Evolutionary conservation across 805 yeast species (phyloP).

Genomic region (Zygotorulaspora chibaensis): DNA sequence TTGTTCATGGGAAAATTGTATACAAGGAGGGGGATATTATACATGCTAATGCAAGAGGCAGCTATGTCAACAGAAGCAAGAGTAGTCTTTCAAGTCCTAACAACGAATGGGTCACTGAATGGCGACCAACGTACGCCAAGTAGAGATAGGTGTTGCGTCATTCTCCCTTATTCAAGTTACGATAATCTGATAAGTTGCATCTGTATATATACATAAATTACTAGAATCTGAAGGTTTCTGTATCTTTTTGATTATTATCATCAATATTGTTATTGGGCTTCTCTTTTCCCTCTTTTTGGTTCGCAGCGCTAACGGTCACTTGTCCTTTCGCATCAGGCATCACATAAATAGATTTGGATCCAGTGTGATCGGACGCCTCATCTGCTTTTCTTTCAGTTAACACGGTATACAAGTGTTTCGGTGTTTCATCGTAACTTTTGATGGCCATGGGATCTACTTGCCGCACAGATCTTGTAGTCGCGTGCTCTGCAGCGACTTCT

Average conservation of each 20-base stretch:
- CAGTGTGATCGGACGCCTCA: background rate
- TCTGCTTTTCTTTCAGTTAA: conserved; percentile 15
- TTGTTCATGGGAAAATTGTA: conserved; percentile 37
- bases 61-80: conserved; percentile 13
- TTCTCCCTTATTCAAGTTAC: background rate
- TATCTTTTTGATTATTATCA: conserved; percentile 13
- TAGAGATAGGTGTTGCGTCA: background rate
- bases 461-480: background rate
- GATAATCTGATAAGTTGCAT: background rate
- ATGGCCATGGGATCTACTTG: background rate
- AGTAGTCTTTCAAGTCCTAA: conserved; percentile 11
- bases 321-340: background rate
- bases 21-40: conserved; percentile 32
- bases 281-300: background rate
- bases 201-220: background rate
- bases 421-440: background rate
- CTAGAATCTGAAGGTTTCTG: conserved; percentile 24
- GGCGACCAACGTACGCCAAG: conserved; percentile 12
- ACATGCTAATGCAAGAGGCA: conserved; percentile 13
- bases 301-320: background rate
- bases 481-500: background rate
- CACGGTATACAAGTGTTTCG: conserved; percentile 21
- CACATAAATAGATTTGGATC: conserved; percentile 6
- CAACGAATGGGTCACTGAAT: conserved; percentile 10
- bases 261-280: background rate